Percentiles rank a stretch among this genome's conserved stretches.
These are phyloP conservation scores for Camellia granthamiana DNA, from an alignment of 148 eudicot genomes.

Conservation along the genomic window DNA sequence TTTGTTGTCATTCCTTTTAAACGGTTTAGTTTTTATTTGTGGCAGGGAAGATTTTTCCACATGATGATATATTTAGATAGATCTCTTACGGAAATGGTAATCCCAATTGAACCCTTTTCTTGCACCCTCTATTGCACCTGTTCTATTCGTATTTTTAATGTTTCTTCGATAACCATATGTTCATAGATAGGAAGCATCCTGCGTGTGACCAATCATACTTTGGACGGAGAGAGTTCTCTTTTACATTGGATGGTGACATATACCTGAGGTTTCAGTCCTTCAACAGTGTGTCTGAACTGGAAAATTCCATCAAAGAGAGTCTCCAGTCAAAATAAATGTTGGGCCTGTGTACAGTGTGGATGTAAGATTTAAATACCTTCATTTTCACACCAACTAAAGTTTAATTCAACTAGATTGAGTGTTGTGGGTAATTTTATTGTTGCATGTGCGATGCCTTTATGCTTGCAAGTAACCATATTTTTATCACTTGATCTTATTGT, in stretches of 20 bases:
- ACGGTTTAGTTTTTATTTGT: not conserved
- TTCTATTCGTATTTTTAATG: not conserved
- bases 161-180: not conserved
- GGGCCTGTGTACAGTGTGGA: slow-evolving; percentile 91
- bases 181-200: slow-evolving; percentile 92
- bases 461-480: not conserved
- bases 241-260: slow-evolving; percentile 71
- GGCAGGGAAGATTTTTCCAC: slow-evolving; percentile 82
- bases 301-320: slow-evolving; percentile 72
- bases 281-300: slow-evolving; percentile 63
- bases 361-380: slow-evolving; percentile 43
- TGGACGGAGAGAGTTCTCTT: slow-evolving; percentile 86
- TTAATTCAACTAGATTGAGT: not conserved
- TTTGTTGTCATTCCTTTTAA: not conserved
- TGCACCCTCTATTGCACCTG: not conserved
- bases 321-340: slow-evolving; percentile 92
- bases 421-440: not conserved
- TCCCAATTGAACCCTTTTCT: not conserved
- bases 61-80: slow-evolving; percentile 83
- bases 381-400: not conserved
- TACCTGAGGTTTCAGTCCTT: slow-evolving; percentile 82
- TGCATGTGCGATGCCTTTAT: not conserved
- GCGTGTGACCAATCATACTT: slow-evolving; percentile 78
- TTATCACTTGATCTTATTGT: not conserved
- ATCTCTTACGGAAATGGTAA: slow-evolving; percentile 94